Conservation (phyloP, 139 green algal genomes). For the Gonium pectorale region DNA sequence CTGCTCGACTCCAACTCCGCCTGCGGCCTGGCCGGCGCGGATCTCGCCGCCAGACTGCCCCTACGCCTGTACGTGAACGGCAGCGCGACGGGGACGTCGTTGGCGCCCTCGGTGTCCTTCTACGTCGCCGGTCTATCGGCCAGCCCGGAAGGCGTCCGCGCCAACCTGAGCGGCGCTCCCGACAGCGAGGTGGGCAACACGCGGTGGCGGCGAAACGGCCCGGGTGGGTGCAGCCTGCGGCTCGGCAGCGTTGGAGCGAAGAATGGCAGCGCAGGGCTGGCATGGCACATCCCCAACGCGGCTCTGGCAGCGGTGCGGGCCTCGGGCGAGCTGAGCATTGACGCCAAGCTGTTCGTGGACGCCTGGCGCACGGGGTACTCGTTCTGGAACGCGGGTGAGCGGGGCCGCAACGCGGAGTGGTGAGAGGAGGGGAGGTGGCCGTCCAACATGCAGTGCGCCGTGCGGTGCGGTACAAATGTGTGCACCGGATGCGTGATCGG, state of each 20-base stretch:
- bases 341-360: constrained; percentile 44
- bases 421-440: too few relatives aligned
- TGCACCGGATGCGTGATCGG: too few relatives aligned
- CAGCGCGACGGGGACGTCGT: neutral
- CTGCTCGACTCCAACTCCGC: constrained; percentile 12
- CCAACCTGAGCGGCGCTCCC: neutral
- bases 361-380: constrained; percentile 15
- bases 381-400: constrained; percentile 11
- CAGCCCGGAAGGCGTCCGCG: neutral
- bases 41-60: neutral
- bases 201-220: neutral
- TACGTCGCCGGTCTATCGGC: neutral
- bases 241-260: neutral
- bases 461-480: too few relatives aligned
- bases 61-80: constrained; percentile 20
- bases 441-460: too few relatives aligned
- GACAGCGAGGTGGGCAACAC: constrained; percentile 25
- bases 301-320: neutral
- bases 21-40: constrained; percentile 8
- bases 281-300: neutral
- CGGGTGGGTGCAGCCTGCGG: constrained; percentile 39
- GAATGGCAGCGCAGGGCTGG: neutral
- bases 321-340: neutral
- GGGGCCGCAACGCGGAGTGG: too few relatives aligned
- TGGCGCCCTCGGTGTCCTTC: neutral